These are phyloP conservation scores for Sugiyamaella chiloensis DNA, from an alignment of 805 yeast species.

Conservation along the genomic window DNA sequence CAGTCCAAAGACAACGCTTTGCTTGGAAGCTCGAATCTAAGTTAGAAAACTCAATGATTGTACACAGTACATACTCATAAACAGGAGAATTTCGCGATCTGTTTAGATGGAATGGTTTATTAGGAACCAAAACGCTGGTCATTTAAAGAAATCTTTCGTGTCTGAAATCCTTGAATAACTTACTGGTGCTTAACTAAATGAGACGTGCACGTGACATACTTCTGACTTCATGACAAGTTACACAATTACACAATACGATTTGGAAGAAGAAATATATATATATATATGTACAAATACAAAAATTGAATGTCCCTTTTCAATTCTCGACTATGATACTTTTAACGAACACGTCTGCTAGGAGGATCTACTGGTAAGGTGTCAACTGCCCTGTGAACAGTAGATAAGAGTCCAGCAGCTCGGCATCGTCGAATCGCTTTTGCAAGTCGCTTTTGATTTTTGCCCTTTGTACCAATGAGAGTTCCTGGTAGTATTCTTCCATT, in stretches of 20 bases:
- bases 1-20: conserved; percentile 18
- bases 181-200: too few species aligned
- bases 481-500: conserved; percentile 78
- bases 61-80: not conserved
- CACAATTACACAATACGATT: too few species aligned
- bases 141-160: too few species aligned
- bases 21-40: conserved; percentile 12
- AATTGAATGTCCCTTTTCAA: too few species aligned
- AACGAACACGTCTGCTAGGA: conserved; percentile 7
- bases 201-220: too few species aligned
- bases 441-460: conserved; percentile 64
- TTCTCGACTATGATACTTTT: too few species aligned
- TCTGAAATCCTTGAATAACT: too few species aligned
- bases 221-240: too few species aligned
- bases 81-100: not conserved
- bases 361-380: conserved; percentile 15
- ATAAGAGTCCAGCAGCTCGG: conserved; percentile 73
- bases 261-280: too few species aligned
- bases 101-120: too few species aligned
- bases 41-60: not conserved
- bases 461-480: conserved; percentile 63
- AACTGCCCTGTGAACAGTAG: conserved; percentile 56
- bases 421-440: conserved; percentile 78
- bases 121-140: too few species aligned
- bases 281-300: too few species aligned